A percentile compares a stretch with the other conserved stretches of the same genome.
Evolutionary conservation across 805 yeast genomes (phyloP).

Genomic region (Spathaspora sp.): DNA sequence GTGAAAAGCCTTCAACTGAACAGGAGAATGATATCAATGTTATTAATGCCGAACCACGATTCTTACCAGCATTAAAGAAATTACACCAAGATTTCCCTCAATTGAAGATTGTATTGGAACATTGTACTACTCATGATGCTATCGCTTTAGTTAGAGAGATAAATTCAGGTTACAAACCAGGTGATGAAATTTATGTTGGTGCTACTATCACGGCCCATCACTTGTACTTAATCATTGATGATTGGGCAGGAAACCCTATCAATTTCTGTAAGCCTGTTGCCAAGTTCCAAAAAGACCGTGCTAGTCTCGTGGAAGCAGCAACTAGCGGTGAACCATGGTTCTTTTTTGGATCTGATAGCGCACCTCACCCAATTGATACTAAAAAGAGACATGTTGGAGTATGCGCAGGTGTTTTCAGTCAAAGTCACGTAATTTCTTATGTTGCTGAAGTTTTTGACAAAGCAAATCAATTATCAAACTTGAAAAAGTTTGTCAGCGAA

Average conservation of each 20-base stretch:
- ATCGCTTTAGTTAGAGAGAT: slow-evolving; percentile 70
- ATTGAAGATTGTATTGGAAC: slow-evolving; percentile 84
- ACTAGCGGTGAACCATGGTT: slow-evolving; percentile 88
- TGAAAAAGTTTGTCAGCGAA: slow-evolving; percentile 72
- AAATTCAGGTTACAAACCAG: slow-evolving; percentile 24
- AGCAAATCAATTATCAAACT: slow-evolving; percentile 56
- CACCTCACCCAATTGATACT: slow-evolving; percentile 86
- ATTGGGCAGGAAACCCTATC: slow-evolving; percentile 95
- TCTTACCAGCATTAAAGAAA: slow-evolving; percentile 81
- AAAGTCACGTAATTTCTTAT: slow-evolving; percentile 75
- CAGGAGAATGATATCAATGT: slow-evolving; percentile 71
- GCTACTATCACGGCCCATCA: slow-evolving; percentile 98
- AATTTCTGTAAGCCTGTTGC: slow-evolving; percentile 98
- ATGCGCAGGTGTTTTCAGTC: slow-evolving; percentile 98
- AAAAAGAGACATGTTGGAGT: slow-evolving; percentile 79
- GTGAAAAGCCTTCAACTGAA: slow-evolving; percentile 77
- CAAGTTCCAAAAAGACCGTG: slow-evolving; percentile 79
- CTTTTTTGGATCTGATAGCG: slow-evolving; percentile 96
- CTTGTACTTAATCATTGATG: slow-evolving; percentile 79
- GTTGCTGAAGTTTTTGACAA: slow-evolving; percentile 82
- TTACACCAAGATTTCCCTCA: slow-evolving; percentile 82
- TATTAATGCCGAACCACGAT: slow-evolving; percentile 88
- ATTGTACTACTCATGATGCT: slow-evolving; percentile 91
- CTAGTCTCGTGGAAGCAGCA: slow-evolving; percentile 83
- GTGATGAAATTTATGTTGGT: slow-evolving; percentile 55